These are phyloP conservation scores for Deinandra increscens DNA, from an alignment of 129 eudicot species.

Conservation along the genomic window DNA sequence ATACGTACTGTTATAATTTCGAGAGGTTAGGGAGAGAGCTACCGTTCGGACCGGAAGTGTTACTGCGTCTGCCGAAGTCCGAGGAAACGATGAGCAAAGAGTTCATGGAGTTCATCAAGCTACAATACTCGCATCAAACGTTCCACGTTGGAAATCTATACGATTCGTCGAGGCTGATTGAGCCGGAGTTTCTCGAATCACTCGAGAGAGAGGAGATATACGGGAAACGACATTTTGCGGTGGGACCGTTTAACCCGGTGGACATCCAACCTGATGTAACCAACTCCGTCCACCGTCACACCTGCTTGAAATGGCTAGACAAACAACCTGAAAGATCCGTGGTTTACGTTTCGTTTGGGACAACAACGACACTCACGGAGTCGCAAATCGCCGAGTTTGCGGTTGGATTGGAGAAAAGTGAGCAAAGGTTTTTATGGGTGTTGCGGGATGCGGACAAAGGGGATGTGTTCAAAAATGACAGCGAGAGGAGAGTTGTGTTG, in stretches of 20 bases:
- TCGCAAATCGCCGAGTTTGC: constrained; percentile 47
- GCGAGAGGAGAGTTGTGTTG: not conserved
- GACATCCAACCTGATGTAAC: not conserved
- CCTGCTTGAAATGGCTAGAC: constrained; percentile 67
- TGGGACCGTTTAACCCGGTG: constrained; percentile 66
- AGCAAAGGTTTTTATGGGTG: constrained; percentile 27
- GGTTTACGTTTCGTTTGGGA: constrained; percentile 54
- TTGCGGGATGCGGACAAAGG: constrained; percentile 27
- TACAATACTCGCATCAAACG: not conserved
- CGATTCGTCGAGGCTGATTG: constrained; percentile 42
- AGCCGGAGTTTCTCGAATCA: constrained; percentile 44
- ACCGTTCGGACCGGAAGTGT: constrained; percentile 1
- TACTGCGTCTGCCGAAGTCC: not conserved
- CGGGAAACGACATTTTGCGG: constrained; percentile 44
- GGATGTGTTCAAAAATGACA: not conserved
- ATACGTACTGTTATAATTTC: constrained; percentile 5
- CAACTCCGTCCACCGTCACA: constrained; percentile 15
- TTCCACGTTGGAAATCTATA: constrained; percentile 42
- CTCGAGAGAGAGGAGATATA: constrained; percentile 23
- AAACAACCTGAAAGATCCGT: constrained; percentile 51
- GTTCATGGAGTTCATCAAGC: constrained; percentile 10
- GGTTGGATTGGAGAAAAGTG: constrained; percentile 5
- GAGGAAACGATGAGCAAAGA: constrained; percentile 28
- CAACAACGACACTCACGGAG: constrained; percentile 41
- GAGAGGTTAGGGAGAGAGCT: constrained; percentile 28